Evolutionary conservation across 129 eudicot genomes (phyloP), one percentile per base, ranked within the genome.

Genomic region (Arctium lappa): DNA sequence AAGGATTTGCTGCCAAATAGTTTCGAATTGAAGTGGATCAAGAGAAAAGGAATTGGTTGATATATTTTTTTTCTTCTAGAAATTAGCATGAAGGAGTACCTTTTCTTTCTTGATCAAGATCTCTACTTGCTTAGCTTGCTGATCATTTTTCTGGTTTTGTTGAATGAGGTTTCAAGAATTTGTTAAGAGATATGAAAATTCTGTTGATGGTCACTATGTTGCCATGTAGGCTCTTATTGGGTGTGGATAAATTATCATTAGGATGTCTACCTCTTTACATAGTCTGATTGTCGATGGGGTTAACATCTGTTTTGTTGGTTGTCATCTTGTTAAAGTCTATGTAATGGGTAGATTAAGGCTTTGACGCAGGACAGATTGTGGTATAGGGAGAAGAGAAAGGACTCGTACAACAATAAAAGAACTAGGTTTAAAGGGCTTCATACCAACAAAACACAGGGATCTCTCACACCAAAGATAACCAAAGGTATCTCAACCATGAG

Each of bases 91-190:
- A 11, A 78, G 53, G 72, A 48, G 13, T 62, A 36, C 29, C 33
- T 27, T 30, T 39, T 36, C 73, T 46, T 62, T 60, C 60, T 37
- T 27, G 73, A 11, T 63, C 60, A 78, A 56, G 72, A 79, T 79
- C 82, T 66, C 16, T 39, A 8, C 72, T 39, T 78, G 30, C 40
- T 80, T 71, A 48, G 37, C 71, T 70, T 80, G 77, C 70, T 72
- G 83, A 80, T 80, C 71, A n/a, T 48, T 69, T 69, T 32, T 80
- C 48, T 46, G 46, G 38, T 70, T 73, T 48, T 80, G 66, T 80
- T 81, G 72, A 15, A 81, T 73, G 42, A 80, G 72, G n/a, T 69
- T 69, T 29, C 30, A 42, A 69, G 76, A 79, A 13, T 72, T 30
- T 29, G 31, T 22, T 72, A 53, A 8, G 69, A 50, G 10, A 53